Conservation (phyloP, 2,329 filamentous ascomycete species). For the Penicillium sp. region DNA sequence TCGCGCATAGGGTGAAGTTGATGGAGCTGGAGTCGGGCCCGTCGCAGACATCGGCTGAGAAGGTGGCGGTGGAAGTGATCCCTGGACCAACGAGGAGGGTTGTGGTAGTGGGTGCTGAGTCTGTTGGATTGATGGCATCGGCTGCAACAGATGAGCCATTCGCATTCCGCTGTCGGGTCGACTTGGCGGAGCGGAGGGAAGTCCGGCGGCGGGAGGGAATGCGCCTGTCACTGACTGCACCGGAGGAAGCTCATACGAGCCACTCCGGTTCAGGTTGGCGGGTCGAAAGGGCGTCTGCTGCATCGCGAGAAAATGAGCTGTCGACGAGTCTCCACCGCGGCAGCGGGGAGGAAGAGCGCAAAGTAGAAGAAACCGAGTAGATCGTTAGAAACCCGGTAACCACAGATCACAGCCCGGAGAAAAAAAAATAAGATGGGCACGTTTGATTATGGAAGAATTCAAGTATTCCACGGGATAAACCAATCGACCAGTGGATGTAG, state of each 20-base stretch:
- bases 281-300: conserved; percentile 43
- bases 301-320: conserved; percentile 33
- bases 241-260: conserved; percentile 43
- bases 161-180: conserved; percentile 48
- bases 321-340: not conserved
- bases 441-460: not conserved
- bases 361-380: not conserved
- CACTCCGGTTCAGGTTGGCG: conserved; percentile 34
- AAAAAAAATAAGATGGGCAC: not conserved
- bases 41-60: conserved; percentile 11
- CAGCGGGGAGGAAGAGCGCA: not conserved
- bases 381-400: not conserved
- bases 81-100: not conserved
- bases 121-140: conserved; percentile 26
- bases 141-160: conserved; percentile 51
- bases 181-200: conserved; percentile 47
- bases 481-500: not conserved
- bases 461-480: not conserved
- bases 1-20: conserved; percentile 41
- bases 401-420: not conserved
- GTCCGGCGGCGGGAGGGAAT: conserved; percentile 36
- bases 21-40: conserved; percentile 22
- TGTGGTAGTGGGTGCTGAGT: conserved; percentile 22
- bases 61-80: conserved; percentile 33
- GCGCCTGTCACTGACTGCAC: conserved; percentile 44